phyloP scores from a whole-genome alignment of 495 filamentous ascomycete species.

The Jackrogersella multiformis region DNA sequence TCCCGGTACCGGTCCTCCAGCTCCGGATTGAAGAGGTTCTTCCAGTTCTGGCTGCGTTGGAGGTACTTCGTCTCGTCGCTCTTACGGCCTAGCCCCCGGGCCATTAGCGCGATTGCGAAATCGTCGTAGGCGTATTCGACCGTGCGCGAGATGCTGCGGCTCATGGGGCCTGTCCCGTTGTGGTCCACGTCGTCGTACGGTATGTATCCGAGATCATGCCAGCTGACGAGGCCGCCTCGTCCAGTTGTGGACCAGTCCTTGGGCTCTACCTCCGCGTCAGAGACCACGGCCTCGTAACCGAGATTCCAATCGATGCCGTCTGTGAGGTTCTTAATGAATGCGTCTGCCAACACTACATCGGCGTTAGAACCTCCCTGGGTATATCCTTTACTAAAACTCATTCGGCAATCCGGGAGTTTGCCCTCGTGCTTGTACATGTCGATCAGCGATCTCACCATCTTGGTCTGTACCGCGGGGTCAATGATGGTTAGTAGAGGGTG shows the following conservation, averaged over 20 bases:
- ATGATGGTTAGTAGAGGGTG: conserved; percentile 74
- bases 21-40: conserved; percentile 60
- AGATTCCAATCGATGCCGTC: conserved; percentile 70
- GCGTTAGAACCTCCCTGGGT: conserved; percentile 81
- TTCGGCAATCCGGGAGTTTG: conserved; percentile 66
- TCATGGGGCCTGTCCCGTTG: conserved; percentile 67
- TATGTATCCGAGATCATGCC: conserved; percentile 70
- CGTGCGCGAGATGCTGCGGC: conserved; percentile 70
- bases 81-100: conserved; percentile 60
- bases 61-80: conserved; percentile 64
- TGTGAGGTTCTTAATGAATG: conserved; percentile 71
- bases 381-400: conserved; percentile 71
- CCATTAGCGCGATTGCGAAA: conserved; percentile 66
- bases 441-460: conserved; percentile 72
- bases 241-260: conserved; percentile 70
- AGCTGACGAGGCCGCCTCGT: conserved; percentile 69
- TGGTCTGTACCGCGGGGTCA: conserved; percentile 69
- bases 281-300: conserved; percentile 73
- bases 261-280: conserved; percentile 76
- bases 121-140: conserved; percentile 82
- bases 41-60: conserved; percentile 65
- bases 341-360: conserved; percentile 73
- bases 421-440: conserved; percentile 76
- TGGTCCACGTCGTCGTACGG: conserved; percentile 68
- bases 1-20: conserved; percentile 51